These are phyloP conservation scores for Debaryomycetaceae sp. DNA, from an alignment of 1,139 yeast species.

Conservation along the genomic window DNA sequence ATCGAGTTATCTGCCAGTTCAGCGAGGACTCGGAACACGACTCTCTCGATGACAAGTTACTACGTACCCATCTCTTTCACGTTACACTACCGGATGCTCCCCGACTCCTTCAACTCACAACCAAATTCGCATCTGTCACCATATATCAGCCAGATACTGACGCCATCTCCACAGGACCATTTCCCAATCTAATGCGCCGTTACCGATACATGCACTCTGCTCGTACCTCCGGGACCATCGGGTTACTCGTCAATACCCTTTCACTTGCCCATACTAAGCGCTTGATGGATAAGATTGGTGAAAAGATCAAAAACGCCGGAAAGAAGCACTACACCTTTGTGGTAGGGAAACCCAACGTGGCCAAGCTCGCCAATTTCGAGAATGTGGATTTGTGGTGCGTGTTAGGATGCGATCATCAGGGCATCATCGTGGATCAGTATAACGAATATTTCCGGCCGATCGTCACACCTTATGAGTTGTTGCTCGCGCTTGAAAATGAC, in stretches of 20 bases:
- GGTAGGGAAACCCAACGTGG: conserved; percentile 98
- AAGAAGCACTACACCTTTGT: conserved; percentile 90
- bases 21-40: conserved; percentile 2
- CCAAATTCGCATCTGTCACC: conserved; percentile 48
- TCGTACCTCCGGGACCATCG: conserved; percentile 83
- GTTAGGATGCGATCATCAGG: conserved; percentile 90
- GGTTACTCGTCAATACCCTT: conserved; percentile 80
- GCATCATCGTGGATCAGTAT: conserved; percentile 67
- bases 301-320: conserved; percentile 59
- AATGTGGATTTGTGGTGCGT: conserved; percentile 89
- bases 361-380: conserved; percentile 91
- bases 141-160: conserved; percentile 30
- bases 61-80: conserved; percentile 51
- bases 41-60: conserved; percentile 7
- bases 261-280: conserved; percentile 63
- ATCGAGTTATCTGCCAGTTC: conserved; percentile 12
- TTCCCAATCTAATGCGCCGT: conserved; percentile 70
- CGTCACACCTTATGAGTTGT: conserved; percentile 84
- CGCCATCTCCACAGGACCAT: conserved; percentile 41
- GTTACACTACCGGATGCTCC: conserved; percentile 71
- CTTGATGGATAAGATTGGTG: conserved; percentile 48
- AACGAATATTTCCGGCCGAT: conserved; percentile 85
- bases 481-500: conserved; percentile 65
- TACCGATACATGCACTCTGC: conserved; percentile 83
- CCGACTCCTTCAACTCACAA: conserved; percentile 60